phyloP scores from a whole-genome alignment of 345 rosid genomes.

The Erodium maritimum region DNA sequence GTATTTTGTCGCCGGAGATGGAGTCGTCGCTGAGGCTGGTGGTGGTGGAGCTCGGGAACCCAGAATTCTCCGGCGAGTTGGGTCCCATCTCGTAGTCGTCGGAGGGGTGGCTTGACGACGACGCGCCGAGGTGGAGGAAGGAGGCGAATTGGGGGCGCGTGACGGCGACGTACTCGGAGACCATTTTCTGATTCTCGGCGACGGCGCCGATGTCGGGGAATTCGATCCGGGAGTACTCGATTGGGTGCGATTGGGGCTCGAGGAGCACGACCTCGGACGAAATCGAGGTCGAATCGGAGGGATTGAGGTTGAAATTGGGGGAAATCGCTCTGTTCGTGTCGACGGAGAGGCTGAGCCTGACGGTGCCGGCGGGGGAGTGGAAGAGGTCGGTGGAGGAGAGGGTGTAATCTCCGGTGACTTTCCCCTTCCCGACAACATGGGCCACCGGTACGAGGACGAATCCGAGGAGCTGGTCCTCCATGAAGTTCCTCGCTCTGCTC shows the following conservation, averaged over 20 bases:
- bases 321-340: constrained; percentile 8
- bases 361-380: constrained; percentile 90
- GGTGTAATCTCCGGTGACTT: constrained; percentile 52
- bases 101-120: constrained; percentile 21
- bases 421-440: constrained; percentile 55
- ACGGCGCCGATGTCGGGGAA: constrained; percentile 65
- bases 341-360: constrained; percentile 47
- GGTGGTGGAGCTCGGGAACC: constrained; percentile 55
- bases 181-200: constrained; percentile 72
- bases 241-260: constrained; percentile 42
- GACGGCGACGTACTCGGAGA: constrained; percentile 43
- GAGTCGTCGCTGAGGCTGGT: constrained; percentile 69
- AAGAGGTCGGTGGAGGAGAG: constrained; percentile 92
- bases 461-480: constrained; percentile 97
- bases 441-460: constrained; percentile 68
- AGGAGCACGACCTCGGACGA: constrained; percentile 80
- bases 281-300: constrained; percentile 37
- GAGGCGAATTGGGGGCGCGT: constrained; percentile 26
- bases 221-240: constrained; percentile 78
- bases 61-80: constrained; percentile 33
- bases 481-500: constrained; percentile 62
- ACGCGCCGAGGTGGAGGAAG: constrained; percentile 62
- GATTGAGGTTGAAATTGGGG: too few relatives aligned
- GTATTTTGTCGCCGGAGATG: constrained; percentile 43
- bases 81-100: constrained; percentile 44